Evolutionary conservation across 805 yeast genomes (phyloP).

Genomic region (Cyberlindnera meyerae): DNA sequence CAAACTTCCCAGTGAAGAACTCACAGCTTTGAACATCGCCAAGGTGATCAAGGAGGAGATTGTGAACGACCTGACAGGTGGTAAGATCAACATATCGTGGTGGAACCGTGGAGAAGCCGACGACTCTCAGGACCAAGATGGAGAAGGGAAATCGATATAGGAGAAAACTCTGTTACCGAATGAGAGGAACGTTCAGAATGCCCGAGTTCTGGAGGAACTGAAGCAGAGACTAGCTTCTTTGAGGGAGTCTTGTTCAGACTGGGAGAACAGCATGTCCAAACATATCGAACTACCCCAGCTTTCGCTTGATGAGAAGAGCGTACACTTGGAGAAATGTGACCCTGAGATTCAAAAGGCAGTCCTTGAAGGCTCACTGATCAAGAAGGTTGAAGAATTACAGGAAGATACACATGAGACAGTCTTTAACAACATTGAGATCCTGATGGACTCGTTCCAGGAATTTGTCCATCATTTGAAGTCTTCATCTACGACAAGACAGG

Average conservation of each 20-base stretch:
- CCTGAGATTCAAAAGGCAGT: slow-evolving; percentile 26
- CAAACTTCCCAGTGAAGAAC: slow-evolving; percentile 31
- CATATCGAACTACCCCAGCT: slow-evolving; percentile 14
- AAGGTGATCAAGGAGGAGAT: slow-evolving; percentile 61
- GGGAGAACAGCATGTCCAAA: slow-evolving; percentile 32
- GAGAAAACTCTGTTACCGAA: slow-evolving; percentile 45
- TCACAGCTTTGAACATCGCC: slow-evolving; percentile 47
- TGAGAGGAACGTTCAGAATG: slow-evolving; percentile 52
- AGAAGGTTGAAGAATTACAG: slow-evolving; percentile 14
- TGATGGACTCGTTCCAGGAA: slow-evolving; percentile 21
- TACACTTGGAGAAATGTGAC: slow-evolving; percentile 3
- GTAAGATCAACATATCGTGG: slow-evolving; percentile 65
- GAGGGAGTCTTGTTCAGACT: slow-evolving; percentile 40
- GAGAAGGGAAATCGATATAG: slow-evolving; percentile 1
- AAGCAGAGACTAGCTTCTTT: slow-evolving; percentile 40
- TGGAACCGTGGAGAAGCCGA: slow-evolving; percentile 38
- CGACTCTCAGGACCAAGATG: slow-evolving; percentile 4
- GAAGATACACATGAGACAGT: slow-evolving; percentile 13
- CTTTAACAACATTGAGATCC: slow-evolving; percentile 12
- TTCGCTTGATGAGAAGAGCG: slow-evolving; percentile 6
- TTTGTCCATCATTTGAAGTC: slow-evolving; percentile 21
- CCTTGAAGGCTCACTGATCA: slow-evolving; percentile 15
- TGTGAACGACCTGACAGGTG: slow-evolving; percentile 52
- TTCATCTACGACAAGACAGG: slow-evolving; percentile 16
- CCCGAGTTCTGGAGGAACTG: slow-evolving; percentile 42